Evolutionary conservation across 257 asterid genomes (phyloP).

Genomic region (Nicotiana otophora): DNA sequence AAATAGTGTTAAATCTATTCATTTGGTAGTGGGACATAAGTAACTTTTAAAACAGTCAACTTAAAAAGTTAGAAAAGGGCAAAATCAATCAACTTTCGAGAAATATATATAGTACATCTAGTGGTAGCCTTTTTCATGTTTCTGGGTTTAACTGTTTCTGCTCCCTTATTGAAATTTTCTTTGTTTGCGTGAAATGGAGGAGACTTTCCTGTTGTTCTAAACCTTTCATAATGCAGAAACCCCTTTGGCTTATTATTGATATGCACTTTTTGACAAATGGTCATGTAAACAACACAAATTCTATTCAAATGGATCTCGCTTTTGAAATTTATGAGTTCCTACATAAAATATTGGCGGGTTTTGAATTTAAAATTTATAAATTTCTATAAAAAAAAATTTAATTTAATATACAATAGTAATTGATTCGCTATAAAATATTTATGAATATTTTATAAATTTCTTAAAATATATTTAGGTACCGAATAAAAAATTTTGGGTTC

Average conservation of each 20-base stretch:
- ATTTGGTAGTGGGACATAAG: not conserved
- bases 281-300: too few relatives aligned
- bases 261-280: not conserved
- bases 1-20: not conserved
- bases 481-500: too few relatives aligned
- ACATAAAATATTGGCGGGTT: too few relatives aligned
- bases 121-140: slow-evolving; percentile 1
- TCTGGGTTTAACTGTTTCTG: not conserved
- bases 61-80: not conserved
- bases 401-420: too few relatives aligned
- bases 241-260: not conserved
- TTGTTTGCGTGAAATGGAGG: not conserved
- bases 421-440: too few relatives aligned
- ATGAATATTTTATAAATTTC: too few relatives aligned
- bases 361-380: too few relatives aligned
- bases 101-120: not conserved
- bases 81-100: slow-evolving; percentile 1
- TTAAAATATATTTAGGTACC: too few relatives aligned
- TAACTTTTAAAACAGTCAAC: not conserved
- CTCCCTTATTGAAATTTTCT: not conserved
- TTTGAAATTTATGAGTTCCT: too few relatives aligned
- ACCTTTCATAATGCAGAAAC: not conserved
- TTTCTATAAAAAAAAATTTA: too few relatives aligned
- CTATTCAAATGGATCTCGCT: too few relatives aligned
- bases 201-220: not conserved